Percentiles rank a stretch among this genome's conserved stretches.
phyloP scores from a whole-genome alignment of 2,329 filamentous ascomycete genomes.

The Epichloe typhina region DNA sequence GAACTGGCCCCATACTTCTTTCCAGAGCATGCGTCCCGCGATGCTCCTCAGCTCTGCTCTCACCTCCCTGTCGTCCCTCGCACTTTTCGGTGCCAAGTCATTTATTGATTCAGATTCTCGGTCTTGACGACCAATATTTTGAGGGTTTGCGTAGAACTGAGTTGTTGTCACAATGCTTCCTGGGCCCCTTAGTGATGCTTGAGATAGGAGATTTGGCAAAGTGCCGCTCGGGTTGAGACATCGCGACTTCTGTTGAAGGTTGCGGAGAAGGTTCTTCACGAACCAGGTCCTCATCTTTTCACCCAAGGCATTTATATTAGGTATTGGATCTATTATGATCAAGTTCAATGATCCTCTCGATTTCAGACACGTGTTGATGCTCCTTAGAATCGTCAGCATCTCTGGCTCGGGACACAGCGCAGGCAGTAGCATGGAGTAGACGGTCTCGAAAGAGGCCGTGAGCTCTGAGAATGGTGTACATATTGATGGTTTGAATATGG shows the following conservation, averaged over 20 bases:
- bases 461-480: constrained; percentile 18
- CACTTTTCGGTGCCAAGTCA: constrained; percentile 13
- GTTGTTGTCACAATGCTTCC: constrained; percentile 34
- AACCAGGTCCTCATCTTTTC: constrained; percentile 47
- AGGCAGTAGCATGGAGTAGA: constrained; percentile 42
- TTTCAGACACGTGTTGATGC: constrained; percentile 42
- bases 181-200: constrained; percentile 36
- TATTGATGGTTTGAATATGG: constrained; percentile 1
- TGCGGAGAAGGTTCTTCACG: constrained; percentile 44
- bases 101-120: constrained; percentile 4
- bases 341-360: constrained; percentile 44
- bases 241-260: constrained; percentile 43
- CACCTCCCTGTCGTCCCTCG: constrained; percentile 16
- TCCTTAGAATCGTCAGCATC: constrained; percentile 41
- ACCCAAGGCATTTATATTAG: constrained; percentile 41
- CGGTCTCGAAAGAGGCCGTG: constrained; percentile 31
- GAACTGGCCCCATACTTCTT: constrained; percentile 44
- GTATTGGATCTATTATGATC: constrained; percentile 49
- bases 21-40: constrained; percentile 45
- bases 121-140: constrained; percentile 12
- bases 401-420: constrained; percentile 42
- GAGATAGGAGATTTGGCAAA: constrained; percentile 45
- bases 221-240: constrained; percentile 45
- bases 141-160: constrained; percentile 34
- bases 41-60: constrained; percentile 37